phyloP scores from a whole-genome alignment of 2,329 filamentous ascomycete species.

The Emmonsiellopsis sp. region DNA sequence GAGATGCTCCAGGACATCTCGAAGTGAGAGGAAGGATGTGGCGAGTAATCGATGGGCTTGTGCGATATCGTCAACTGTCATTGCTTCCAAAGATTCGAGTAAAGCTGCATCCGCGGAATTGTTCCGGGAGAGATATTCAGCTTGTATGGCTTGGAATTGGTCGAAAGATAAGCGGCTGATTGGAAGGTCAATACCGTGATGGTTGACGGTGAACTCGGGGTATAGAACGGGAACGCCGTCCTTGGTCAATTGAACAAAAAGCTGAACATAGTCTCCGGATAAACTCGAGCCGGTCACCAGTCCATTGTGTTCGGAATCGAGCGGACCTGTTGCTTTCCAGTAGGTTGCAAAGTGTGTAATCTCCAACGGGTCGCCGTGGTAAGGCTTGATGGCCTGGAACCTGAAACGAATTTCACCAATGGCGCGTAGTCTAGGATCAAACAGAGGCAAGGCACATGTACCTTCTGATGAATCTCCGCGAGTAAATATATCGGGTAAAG shows the following conservation, averaged over 20 bases:
- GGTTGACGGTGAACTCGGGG: constrained; percentile 70
- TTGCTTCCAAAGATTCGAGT: constrained; percentile 19
- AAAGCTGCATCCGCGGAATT: constrained; percentile 3
- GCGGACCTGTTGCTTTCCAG: constrained; percentile 95
- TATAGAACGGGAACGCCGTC: constrained; percentile 82
- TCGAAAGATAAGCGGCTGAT: constrained; percentile 67
- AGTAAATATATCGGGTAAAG: constrained; percentile 76
- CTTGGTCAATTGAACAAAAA: constrained; percentile 85
- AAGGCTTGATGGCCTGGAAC: constrained; percentile 93
- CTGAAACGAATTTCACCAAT: constrained; percentile 93
- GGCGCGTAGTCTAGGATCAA: constrained; percentile 80
- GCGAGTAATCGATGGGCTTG: constrained; percentile 63
- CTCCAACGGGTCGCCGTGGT: constrained; percentile 81
- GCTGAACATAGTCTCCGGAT: constrained; percentile 85
- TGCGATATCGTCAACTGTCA: constrained; percentile 40
- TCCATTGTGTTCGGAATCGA: constrained; percentile 74
- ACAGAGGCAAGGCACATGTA: constrained; percentile 78
- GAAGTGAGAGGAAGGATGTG: constrained; percentile 67
- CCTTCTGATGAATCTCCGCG: constrained; percentile 51
- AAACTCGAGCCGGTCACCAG: constrained; percentile 91
- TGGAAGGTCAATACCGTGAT: constrained; percentile 69
- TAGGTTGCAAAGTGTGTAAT: constrained; percentile 98
- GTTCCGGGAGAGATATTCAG: constrained; percentile 25
- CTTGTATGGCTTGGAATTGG: constrained; percentile 38
- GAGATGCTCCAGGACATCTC: constrained; percentile 64